These are phyloP conservation scores for Albophoma yamanashiensis DNA, from an alignment of 2,329 filamentous ascomycete genomes.

Conservation along the genomic window DNA sequence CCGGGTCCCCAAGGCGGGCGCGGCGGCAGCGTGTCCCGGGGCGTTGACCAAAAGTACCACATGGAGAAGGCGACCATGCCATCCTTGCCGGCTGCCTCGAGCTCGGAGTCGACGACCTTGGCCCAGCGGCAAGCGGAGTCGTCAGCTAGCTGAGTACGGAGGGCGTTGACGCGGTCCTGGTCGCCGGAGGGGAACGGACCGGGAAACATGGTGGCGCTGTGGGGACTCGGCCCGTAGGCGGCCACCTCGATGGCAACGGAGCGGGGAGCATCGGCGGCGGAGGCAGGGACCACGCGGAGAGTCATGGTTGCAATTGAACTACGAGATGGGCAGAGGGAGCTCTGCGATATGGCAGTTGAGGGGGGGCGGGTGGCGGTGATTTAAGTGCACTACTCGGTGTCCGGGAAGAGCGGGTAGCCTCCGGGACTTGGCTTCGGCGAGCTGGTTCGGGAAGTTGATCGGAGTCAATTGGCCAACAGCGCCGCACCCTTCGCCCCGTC, in stretches of 20 bases:
- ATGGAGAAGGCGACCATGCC: constrained; percentile 22
- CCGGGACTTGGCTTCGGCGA: constrained; percentile 8
- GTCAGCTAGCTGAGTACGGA: constrained; percentile 10
- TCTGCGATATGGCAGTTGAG: not conserved
- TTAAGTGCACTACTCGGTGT: not conserved
- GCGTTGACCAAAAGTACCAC: constrained; percentile 21
- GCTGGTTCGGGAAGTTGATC: constrained; percentile 7
- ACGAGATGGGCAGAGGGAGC: not conserved
- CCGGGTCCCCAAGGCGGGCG: constrained; percentile 16
- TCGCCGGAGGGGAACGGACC: constrained; percentile 10
- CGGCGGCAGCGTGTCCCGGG: constrained; percentile 11
- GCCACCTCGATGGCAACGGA: constrained; percentile 23
- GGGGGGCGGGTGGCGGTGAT: not conserved
- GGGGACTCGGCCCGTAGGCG: constrained; percentile 22
- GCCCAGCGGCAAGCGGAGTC: constrained; percentile 20
- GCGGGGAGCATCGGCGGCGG: constrained; percentile 22
- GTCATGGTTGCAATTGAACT: constrained; percentile 17
- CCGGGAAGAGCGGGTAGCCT: not conserved
- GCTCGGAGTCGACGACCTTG: constrained; percentile 23
- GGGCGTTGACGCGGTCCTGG: constrained; percentile 10
- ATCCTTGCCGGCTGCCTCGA: constrained; percentile 14
- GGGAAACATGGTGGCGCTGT: constrained; percentile 21
- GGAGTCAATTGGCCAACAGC: not conserved
- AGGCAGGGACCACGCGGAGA: constrained; percentile 23
- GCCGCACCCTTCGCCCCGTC: not conserved